A percentile compares a stretch with the other conserved stretches of the same genome.
phyloP scores from a whole-genome alignment of 2,329 filamentous ascomycete genomes.

The Penicillium sp. region DNA sequence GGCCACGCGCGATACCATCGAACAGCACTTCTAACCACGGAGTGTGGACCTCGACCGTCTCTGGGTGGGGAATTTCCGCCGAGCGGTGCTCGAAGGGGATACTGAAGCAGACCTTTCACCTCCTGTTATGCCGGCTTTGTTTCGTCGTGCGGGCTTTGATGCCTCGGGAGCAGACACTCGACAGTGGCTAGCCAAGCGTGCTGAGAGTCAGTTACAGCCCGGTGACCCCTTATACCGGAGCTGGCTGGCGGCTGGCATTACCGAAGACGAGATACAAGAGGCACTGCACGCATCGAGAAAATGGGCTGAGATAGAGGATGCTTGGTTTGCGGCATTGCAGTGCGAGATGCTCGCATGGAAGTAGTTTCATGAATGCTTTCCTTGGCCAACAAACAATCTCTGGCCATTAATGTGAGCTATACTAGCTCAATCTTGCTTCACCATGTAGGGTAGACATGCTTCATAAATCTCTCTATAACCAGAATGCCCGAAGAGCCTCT shows the following conservation, averaged over 20 bases:
- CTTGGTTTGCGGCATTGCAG: neutral
- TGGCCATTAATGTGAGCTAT: too few relatives aligned
- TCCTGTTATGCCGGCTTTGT: neutral
- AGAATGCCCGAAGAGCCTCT: constrained; percentile 22
- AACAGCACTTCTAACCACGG: neutral
- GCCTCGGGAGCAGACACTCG: neutral
- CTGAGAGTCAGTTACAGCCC: neutral
- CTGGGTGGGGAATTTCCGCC: neutral
- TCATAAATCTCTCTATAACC: constrained; percentile 7
- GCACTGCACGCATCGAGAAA: neutral
- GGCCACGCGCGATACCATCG: neutral
- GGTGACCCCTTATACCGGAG: neutral
- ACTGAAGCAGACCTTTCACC: neutral
- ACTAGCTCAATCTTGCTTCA: constrained; percentile 1
- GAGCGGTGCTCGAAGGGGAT: neutral
- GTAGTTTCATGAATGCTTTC: neutral
- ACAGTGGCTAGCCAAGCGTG: neutral
- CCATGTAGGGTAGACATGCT: constrained; percentile 12
- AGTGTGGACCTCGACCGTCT: neutral
- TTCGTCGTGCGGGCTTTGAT: neutral
- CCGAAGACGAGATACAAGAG: neutral
- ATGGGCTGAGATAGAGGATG: neutral
- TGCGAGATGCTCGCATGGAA: neutral
- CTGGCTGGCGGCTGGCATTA: neutral
- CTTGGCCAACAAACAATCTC: too few relatives aligned